Evolutionary conservation across 345 rosid species (phyloP), one percentile per base, ranked within the genome.

Genomic region (Aquilaria sinensis): DNA sequence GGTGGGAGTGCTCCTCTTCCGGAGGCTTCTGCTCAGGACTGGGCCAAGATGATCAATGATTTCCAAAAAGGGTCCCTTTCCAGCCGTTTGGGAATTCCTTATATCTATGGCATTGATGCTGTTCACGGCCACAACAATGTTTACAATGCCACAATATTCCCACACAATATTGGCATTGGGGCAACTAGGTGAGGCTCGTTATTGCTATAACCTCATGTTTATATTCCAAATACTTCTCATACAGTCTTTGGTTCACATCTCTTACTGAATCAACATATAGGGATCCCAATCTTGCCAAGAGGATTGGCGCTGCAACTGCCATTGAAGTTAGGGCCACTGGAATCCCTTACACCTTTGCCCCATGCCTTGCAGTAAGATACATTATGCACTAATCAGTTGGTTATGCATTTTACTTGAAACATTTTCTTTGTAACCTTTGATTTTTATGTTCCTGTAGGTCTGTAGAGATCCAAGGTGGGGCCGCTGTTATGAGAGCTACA

Each of bases 401-500:
- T 50, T 30, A 10, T 6, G 43, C 60, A 46, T 15, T 51, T 51
- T 31, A 53, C 55, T 30, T 10, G 55, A 10, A 51, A 12, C 51
- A 43, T 62, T 14, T 65, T 58, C 37, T 52, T n/a, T 62, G 51
- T 61, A 53, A 73, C 37, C 6, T 58, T 70, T 37, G 7, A 5
- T 37, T 37, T 37, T 37, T 1, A 37, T 37, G 48, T 43, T 56
- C 70, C 34, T 57, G 59, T 79, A 94, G 99, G 99, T 94, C 57
- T 94, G 99, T 73, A 82, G 96, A 76, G 97, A 90, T 80, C 99
- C 97, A 6, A 83, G 97, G 71, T 94, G 97, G 97, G 97, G 99
- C 45, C 75, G 99, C 68, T 90, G 97, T 77, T 94, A 88, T 34
- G 99, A 94, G 72, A 94, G 98, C 82, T 92, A 85, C 68, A 86